Conservation (phyloP, 495 filamentous ascomycete species). For the Aspergillus egyptiacus region DNA sequence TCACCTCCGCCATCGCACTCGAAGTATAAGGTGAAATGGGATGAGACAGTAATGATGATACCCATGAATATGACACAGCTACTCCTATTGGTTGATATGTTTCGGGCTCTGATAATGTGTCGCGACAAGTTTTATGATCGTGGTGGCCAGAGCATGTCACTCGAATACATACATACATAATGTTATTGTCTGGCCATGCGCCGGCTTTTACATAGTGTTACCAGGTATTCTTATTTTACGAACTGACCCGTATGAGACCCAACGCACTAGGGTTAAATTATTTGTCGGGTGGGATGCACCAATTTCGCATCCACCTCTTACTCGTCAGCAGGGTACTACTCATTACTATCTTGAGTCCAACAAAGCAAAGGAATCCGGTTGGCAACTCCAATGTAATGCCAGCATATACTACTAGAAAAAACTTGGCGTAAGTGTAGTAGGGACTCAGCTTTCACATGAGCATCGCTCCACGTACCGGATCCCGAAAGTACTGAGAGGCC, state of each 20-base stretch:
- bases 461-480: too few species aligned
- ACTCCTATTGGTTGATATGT: conserved; percentile 8
- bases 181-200: conserved; percentile 4
- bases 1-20: not conserved
- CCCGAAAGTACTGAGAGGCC: too few species aligned
- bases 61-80: conserved; percentile 13
- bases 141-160: not conserved
- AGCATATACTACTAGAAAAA: not conserved
- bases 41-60: conserved; percentile 12
- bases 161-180: not conserved
- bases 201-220: too few species aligned
- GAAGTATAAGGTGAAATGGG: conserved; percentile 1
- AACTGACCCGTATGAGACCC: too few species aligned
- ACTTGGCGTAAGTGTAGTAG: too few species aligned
- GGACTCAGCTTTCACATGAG: too few species aligned
- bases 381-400: too few species aligned
- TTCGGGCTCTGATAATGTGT: conserved; percentile 4
- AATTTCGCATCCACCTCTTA: too few species aligned
- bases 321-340: too few species aligned
- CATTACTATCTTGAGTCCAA: too few species aligned
- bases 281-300: not conserved
- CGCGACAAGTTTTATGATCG: conserved; percentile 8
- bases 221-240: conserved; percentile 8
- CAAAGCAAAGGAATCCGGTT: too few species aligned
- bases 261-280: too few species aligned